A percentile compares a stretch with the other conserved stretches of the same genome.
Conservation (phyloP, 805 yeast genomes). For the Hanseniaspora pseudoguilliermondii region DNA sequence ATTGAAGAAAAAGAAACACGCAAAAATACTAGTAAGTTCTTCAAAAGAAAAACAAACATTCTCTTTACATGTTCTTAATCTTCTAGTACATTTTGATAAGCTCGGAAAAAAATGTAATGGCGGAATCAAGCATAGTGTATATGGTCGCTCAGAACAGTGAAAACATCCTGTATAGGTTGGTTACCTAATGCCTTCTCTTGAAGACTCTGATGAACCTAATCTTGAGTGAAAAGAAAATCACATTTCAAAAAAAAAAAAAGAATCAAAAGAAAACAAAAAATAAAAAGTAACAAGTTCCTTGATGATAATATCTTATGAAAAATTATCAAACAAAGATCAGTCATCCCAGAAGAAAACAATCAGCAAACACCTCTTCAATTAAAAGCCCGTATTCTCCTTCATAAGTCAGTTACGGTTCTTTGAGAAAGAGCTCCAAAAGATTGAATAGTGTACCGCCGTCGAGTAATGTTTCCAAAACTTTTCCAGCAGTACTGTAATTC, state of each 20-base stretch:
- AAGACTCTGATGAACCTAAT: background rate
- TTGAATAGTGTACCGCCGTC: constrained; percentile 10
- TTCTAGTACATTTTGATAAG: constrained; percentile 12
- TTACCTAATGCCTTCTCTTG: background rate
- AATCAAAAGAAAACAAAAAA: background rate
- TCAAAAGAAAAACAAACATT: background rate
- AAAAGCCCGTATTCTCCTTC: background rate
- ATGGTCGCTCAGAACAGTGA: background rate
- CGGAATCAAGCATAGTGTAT: constrained; percentile 14
- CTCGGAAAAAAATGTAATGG: constrained; percentile 12
- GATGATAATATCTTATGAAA: background rate
- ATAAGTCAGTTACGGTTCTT: background rate
- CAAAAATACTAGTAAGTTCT: constrained; percentile 1
- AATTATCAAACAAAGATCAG: background rate
- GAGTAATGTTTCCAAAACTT: constrained; percentile 12
- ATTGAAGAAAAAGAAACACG: background rate
- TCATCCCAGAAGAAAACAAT: background rate
- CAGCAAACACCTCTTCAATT: background rate
- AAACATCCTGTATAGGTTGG: background rate
- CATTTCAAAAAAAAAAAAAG: background rate
- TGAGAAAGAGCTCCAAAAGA: background rate
- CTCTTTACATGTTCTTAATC: background rate
- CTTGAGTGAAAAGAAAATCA: background rate
- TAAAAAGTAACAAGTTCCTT: background rate
- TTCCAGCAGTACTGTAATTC: constrained; percentile 8